Evolutionary conservation across 495 filamentous ascomycete genomes (phyloP).

Genomic region (Xylaria bambusicola): DNA sequence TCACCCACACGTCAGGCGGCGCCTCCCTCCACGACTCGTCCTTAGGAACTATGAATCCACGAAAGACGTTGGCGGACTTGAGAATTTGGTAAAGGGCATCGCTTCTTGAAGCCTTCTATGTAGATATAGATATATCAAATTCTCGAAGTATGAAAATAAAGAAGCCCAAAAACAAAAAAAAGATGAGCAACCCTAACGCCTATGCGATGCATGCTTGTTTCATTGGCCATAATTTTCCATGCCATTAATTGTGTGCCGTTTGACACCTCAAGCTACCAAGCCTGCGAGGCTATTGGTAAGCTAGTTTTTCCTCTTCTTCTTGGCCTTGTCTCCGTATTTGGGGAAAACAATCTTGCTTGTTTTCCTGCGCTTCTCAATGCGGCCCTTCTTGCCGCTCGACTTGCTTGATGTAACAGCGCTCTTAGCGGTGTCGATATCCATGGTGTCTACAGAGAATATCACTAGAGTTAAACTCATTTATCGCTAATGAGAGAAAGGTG

Average conservation of each 20-base stretch:
- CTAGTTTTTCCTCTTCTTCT: conserved; percentile 44
- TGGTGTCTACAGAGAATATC: conserved; percentile 31
- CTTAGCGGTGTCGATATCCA: conserved; percentile 50
- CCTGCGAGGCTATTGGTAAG: too few species aligned
- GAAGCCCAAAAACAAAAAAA: conserved; percentile 1
- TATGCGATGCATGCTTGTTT: conserved; percentile 17
- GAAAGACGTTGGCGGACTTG: neutral
- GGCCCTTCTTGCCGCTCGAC: conserved; percentile 37
- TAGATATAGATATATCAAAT: conserved; percentile 22
- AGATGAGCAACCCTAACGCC: conserved; percentile 17
- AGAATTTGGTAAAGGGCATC: conserved; percentile 13
- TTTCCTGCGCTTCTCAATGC: conserved; percentile 48
- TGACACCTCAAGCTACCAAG: too few species aligned
- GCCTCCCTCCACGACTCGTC: neutral
- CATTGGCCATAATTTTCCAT: conserved; percentile 8
- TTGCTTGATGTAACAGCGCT: conserved; percentile 32
- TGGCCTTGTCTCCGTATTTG: conserved; percentile 49
- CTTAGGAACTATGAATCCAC: neutral
- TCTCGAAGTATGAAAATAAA: conserved; percentile 1
- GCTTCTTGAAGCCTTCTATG: conserved; percentile 21
- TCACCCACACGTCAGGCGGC: neutral
- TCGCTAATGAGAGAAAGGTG: too few species aligned
- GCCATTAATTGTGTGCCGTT: too few species aligned
- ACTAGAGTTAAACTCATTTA: too few species aligned
- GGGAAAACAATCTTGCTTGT: conserved; percentile 55